phyloP scores from a whole-genome alignment of 2,329 filamentous ascomycete genomes.

The Aureobasidium sp. region DNA sequence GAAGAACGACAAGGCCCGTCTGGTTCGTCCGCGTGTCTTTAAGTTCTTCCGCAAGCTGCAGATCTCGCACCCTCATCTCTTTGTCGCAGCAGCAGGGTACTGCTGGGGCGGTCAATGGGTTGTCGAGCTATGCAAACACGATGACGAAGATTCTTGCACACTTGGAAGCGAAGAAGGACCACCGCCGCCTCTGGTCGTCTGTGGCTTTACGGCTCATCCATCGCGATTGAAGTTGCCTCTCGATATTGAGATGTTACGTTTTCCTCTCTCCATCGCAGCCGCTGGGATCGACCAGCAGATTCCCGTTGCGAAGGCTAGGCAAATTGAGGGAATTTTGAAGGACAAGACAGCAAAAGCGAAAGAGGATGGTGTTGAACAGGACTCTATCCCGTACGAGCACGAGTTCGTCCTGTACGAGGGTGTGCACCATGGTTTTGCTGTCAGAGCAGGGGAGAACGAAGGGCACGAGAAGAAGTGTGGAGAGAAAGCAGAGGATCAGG shows the following conservation, averaged over 20 bases:
- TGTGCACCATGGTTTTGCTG: slow-evolving; percentile 33
- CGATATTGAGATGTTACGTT: slow-evolving; percentile 30
- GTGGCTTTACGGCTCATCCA: slow-evolving; percentile 26
- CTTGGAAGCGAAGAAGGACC: too few relatives aligned
- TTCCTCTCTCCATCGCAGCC: slow-evolving; percentile 30
- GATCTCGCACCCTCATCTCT: slow-evolving; percentile 24
- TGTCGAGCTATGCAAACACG: slow-evolving; percentile 27
- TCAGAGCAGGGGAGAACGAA: slow-evolving; percentile 30
- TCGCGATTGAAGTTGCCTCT: slow-evolving; percentile 28
- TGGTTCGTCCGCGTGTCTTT: slow-evolving; percentile 26
- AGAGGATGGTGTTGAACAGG: slow-evolving; percentile 28
- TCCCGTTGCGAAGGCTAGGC: slow-evolving; percentile 26
- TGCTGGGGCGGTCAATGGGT: slow-evolving; percentile 32
- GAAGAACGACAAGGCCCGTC: slow-evolving; percentile 20
- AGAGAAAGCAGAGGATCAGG: slow-evolving; percentile 33
- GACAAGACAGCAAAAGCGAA: slow-evolving; percentile 30
- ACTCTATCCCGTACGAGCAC: slow-evolving; percentile 33
- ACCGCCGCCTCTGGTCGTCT: background rate
- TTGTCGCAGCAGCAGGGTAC: slow-evolving; percentile 31
- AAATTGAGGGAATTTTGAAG: slow-evolving; percentile 28
- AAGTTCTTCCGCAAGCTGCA: slow-evolving; percentile 25
- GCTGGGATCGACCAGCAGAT: slow-evolving; percentile 26
- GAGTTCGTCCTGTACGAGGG: slow-evolving; percentile 33
- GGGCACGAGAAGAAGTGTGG: slow-evolving; percentile 27
- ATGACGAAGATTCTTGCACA: background rate